Conservation (phyloP, 495 filamentous ascomycete genomes). For the Penicillium malachiteum region DNA sequence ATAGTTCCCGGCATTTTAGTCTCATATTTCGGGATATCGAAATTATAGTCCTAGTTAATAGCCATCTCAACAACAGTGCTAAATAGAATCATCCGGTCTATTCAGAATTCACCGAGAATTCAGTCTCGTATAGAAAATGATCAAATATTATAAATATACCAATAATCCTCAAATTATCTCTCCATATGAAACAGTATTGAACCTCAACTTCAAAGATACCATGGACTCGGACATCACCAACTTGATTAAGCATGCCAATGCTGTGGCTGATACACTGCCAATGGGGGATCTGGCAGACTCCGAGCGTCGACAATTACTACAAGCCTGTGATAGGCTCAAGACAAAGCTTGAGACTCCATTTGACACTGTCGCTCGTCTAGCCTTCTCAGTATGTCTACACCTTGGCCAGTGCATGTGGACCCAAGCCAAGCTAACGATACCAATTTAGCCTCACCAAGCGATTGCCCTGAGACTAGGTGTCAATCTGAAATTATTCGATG, state of each 20-base stretch:
- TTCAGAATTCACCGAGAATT: neutral
- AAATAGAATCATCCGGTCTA: no score
- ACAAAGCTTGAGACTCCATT: constrained; percentile 7
- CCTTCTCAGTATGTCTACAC: constrained; percentile 18
- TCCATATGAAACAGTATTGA: no score
- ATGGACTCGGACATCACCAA: neutral
- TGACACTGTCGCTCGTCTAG: constrained; percentile 10
- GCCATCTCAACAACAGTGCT: no score
- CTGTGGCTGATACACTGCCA: constrained; percentile 4
- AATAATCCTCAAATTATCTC: no score
- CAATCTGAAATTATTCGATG: constrained; percentile 25
- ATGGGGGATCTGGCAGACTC: neutral
- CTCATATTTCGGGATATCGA: no score
- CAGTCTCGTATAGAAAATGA: neutral
- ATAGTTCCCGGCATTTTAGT: neutral
- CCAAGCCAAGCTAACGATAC: neutral
- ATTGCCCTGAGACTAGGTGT: constrained; percentile 20
- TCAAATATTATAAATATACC: no score
- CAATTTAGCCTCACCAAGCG: constrained; percentile 18
- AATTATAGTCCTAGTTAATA: no score
- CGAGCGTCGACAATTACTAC: constrained; percentile 11
- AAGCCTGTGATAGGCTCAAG: constrained; percentile 20
- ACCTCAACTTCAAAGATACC: no score
- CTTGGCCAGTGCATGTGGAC: neutral
- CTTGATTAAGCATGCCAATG: constrained; percentile 9